These are phyloP conservation scores for Colletotrichum noveboracense DNA, from an alignment of 2,329 filamentous ascomycete species.

Conservation along the genomic window DNA sequence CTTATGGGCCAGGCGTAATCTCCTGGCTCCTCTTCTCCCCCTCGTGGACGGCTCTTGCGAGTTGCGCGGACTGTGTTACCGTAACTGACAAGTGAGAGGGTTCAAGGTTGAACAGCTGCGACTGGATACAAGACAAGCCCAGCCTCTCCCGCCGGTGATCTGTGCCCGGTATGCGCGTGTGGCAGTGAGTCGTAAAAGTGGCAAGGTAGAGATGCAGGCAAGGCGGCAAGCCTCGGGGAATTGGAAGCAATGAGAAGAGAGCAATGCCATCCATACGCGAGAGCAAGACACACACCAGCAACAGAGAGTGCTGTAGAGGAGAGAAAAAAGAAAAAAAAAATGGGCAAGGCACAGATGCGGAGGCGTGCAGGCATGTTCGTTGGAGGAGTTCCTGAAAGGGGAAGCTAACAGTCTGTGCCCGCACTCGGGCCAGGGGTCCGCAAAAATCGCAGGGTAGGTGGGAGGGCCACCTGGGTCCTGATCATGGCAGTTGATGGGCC, in stretches of 20 bases:
- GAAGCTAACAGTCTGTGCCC: constrained; percentile 23
- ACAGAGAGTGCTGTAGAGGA: not conserved
- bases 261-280: not conserved
- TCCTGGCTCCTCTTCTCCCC: constrained; percentile 10
- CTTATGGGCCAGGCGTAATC: constrained; percentile 14
- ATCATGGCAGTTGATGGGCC: constrained; percentile 22
- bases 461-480: constrained; percentile 7
- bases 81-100: not conserved
- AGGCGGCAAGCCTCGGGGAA: not conserved
- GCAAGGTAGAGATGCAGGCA: not conserved
- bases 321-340: constrained; percentile 2
- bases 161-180: not conserved
- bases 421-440: constrained; percentile 17
- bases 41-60: not conserved
- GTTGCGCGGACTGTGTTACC: not conserved
- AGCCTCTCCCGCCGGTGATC: not conserved
- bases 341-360: constrained; percentile 13
- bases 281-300: not conserved
- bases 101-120: constrained; percentile 5
- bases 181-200: not conserved
- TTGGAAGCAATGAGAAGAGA: not conserved
- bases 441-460: constrained; percentile 10
- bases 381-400: constrained; percentile 20
- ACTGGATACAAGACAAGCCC: not conserved
- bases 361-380: constrained; percentile 20